Percentiles rank a stretch among this genome's conserved stretches.
Conservation (phyloP, 768 basidiomycete species). For the Rossbeevera mucosa region DNA sequence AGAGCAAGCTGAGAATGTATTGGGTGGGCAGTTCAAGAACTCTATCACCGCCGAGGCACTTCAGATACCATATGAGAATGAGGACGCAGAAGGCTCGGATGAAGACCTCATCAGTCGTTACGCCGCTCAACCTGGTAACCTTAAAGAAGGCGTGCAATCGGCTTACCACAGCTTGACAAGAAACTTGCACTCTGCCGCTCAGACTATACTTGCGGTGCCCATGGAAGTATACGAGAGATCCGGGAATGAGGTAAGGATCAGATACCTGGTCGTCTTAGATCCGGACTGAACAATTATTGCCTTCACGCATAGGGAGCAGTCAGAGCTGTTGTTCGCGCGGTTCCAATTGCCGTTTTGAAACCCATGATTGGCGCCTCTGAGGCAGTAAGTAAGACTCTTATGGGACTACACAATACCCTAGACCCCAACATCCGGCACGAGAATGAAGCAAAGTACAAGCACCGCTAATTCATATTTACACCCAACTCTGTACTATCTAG, state of each 20-base stretch:
- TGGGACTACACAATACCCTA: slow-evolving; percentile 89
- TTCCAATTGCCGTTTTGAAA: slow-evolving; percentile 94
- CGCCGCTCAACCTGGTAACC: slow-evolving; percentile 82
- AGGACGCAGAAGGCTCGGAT: slow-evolving; percentile 28
- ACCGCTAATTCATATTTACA: slow-evolving; percentile 41
- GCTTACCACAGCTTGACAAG: slow-evolving; percentile 86
- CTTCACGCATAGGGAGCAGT: slow-evolving; percentile 67
- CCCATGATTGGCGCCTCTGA: slow-evolving; percentile 98
- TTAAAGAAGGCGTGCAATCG: slow-evolving; percentile 82
- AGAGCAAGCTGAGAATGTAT: slow-evolving; percentile 87
- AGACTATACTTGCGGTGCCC: slow-evolving; percentile 96
- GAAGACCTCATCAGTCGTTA: slow-evolving; percentile 79
- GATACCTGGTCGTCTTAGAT: background rate
- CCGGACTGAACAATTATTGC: background rate
- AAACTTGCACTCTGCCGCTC: slow-evolving; percentile 91
- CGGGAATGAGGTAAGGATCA: slow-evolving; percentile 70
- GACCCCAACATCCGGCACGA: slow-evolving; percentile 82
- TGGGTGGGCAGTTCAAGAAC: slow-evolving; percentile 74
- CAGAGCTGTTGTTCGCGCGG: slow-evolving; percentile 90
- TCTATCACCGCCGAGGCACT: slow-evolving; percentile 65
- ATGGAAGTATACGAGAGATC: slow-evolving; percentile 99
- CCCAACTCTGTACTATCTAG: slow-evolving; percentile 19
- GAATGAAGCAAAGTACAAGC: slow-evolving; percentile 93
- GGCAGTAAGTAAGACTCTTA: slow-evolving; percentile 91
- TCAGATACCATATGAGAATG: slow-evolving; percentile 39